These are phyloP conservation scores for Cyathus striatus DNA, from an alignment of 768 basidiomycete species.

Conservation along the genomic window DNA sequence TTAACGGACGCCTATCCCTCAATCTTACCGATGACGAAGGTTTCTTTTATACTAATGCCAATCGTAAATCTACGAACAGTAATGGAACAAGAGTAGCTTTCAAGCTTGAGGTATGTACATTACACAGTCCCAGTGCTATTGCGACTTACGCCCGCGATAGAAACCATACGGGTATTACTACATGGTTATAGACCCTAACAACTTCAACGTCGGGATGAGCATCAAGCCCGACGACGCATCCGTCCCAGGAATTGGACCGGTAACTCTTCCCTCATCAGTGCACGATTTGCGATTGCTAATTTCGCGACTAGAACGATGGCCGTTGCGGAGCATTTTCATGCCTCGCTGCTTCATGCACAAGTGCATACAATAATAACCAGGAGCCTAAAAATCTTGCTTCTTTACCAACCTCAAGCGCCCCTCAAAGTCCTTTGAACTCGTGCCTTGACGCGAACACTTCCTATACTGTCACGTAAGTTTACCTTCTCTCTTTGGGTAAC, in stretches of 20 bases:
- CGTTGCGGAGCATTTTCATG: slow-evolving; percentile 10
- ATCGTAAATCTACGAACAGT: slow-evolving; percentile 10
- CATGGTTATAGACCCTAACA: slow-evolving; percentile 10
- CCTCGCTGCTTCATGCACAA: slow-evolving; percentile 7
- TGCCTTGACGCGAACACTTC: slow-evolving; percentile 8
- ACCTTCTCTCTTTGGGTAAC: background rate
- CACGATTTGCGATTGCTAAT: background rate
- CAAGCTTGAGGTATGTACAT: slow-evolving; percentile 8
- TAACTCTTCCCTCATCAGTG: background rate
- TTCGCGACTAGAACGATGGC: slow-evolving; percentile 4
- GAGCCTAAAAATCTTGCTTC: slow-evolving; percentile 11
- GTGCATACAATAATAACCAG: slow-evolving; percentile 5
- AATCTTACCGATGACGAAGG: slow-evolving; percentile 7
- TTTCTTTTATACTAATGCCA: slow-evolving; percentile 11
- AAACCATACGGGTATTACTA: slow-evolving; percentile 9
- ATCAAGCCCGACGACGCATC: slow-evolving; percentile 4
- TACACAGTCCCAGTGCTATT: slow-evolving; percentile 1
- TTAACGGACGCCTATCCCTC: background rate
- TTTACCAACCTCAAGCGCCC: slow-evolving; percentile 3
- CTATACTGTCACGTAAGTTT: slow-evolving; percentile 11
- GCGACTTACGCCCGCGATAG: background rate
- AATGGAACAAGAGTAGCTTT: slow-evolving; percentile 8
- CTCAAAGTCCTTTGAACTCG: slow-evolving; percentile 7
- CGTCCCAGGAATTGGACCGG: too few species aligned
- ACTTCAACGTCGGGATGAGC: slow-evolving; percentile 10